Percentiles rank a stretch among this genome's conserved stretches.
Conservation (phyloP, 768 basidiomycete genomes). For the Hygrophoropsis aurantiaca region DNA sequence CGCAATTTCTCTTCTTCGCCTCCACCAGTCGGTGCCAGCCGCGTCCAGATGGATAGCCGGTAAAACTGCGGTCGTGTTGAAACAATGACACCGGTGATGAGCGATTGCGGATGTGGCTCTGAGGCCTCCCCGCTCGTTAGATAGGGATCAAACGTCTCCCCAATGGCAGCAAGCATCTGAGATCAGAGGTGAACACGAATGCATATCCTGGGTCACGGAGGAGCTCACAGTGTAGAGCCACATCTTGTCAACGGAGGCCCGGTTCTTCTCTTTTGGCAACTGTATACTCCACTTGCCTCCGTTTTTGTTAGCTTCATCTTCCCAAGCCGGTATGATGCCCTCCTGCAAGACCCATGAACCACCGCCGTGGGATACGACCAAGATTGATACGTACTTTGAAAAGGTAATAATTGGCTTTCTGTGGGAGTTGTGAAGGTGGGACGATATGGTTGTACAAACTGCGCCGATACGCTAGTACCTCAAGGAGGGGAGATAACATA, state of each 20-base stretch:
- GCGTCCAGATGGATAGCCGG: slow-evolving; percentile 97
- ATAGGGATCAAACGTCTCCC: slow-evolving; percentile 95
- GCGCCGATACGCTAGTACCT: slow-evolving; percentile 6
- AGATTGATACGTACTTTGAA: slow-evolving; percentile 71
- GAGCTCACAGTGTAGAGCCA: slow-evolving; percentile 90
- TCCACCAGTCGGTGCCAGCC: slow-evolving; percentile 71
- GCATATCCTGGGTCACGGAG: background rate
- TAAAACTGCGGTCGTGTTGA: slow-evolving; percentile 94
- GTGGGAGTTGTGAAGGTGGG: slow-evolving; percentile 87
- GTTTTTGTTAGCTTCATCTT: slow-evolving; percentile 93
- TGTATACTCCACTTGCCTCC: slow-evolving; percentile 99
- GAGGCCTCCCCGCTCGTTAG: slow-evolving; percentile 48
- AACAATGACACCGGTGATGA: slow-evolving; percentile 93
- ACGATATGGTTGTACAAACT: slow-evolving; percentile 97
- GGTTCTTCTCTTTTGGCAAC: slow-evolving; percentile 93
- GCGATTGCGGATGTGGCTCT: slow-evolving; percentile 49
- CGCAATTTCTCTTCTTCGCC: slow-evolving; percentile 58
- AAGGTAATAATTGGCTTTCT: slow-evolving; percentile 98
- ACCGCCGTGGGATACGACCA: background rate
- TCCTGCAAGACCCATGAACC: slow-evolving; percentile 50
- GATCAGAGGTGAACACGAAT: background rate
- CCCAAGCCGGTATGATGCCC: slow-evolving; percentile 96
- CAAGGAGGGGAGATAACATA: background rate
- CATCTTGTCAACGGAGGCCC: slow-evolving; percentile 83
- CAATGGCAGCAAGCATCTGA: slow-evolving; percentile 99